Evolutionary conservation across 1,284 basidiomycete genomes (phyloP), one percentile per base, ranked within the genome.

Genomic region (Tylopilus orsonianus): DNA sequence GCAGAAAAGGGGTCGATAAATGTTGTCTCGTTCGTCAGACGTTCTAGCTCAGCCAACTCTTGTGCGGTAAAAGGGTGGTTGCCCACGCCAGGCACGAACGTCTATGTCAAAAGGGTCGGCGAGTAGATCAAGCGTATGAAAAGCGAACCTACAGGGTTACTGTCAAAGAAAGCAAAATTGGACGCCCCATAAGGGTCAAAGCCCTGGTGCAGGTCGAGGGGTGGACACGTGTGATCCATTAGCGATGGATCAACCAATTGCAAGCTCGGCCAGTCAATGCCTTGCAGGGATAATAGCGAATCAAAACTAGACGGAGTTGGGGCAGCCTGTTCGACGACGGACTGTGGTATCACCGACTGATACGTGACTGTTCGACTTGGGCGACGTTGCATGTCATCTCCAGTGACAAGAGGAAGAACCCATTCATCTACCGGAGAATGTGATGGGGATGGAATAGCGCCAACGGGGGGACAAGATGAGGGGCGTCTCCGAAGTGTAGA

Each of bases 391-490:
- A 71, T 63, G 48, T 75, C 71, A 38, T 75, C 74, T 43, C 64
- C 64, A 3, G 64, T 60, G 37, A 56, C 60, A 14, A 62, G 50
- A 16, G 57, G 35, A 2, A 59, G 51, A 9, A 47, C 30, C 55
- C 56, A 62, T 16, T 52, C 41, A 2, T 59, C 48, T 16, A 53
- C 35, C 4, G 50, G 53, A 32, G 50, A 37, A 33, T 56, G 50
- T 4, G 56, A 51, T 2, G 54, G 49, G 13, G 70, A 59, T 5
- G 64, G 60, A 7, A 62, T 45, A 1, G 71, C 59, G 2, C 68
- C 71, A 4, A 60, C 57, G 1, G 71, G 71, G 18, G 72, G 73
- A 46, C 72, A 75, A 20, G 72, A 74, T 6, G 65, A 70, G 4
- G 71, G 61, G 19, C 70, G 70, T 29, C 70, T 65, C 22, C 53